phyloP scores from a whole-genome alignment of 2,329 filamentous ascomycete species.

The Echinosphaeria canescens region DNA sequence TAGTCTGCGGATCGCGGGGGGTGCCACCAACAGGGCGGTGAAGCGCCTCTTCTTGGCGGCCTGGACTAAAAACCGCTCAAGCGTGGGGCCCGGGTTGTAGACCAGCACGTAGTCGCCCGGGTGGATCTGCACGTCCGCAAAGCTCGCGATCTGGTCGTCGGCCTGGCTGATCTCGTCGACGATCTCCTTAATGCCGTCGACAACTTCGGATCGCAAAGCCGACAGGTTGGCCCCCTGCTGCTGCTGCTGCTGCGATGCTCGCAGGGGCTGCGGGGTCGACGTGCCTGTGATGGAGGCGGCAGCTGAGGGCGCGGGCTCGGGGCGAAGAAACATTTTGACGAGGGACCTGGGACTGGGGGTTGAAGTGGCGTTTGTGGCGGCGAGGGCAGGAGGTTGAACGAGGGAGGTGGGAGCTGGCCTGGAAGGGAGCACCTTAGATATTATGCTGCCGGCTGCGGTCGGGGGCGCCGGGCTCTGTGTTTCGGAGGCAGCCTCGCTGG shows the following conservation, averaged over 20 bases:
- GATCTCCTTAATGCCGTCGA: constrained; percentile 87
- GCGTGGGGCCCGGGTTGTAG: constrained; percentile 65
- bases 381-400: constrained; percentile 35
- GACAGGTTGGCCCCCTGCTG: constrained; percentile 24
- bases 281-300: constrained; percentile 12
- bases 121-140: constrained; percentile 81
- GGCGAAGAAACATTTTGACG: constrained; percentile 70
- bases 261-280: constrained; percentile 11
- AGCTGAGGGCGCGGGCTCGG: constrained; percentile 22
- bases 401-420: constrained; percentile 8
- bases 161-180: constrained; percentile 87
- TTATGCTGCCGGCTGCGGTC: no score
- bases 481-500: constrained; percentile 37
- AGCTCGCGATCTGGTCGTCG: constrained; percentile 78
- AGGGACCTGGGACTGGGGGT: constrained; percentile 54
- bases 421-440: background rate
- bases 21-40: constrained; percentile 47
- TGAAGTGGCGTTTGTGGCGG: constrained; percentile 33
- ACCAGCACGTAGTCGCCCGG: constrained; percentile 84
- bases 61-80: constrained; percentile 74
- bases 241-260: constrained; percentile 3
- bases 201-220: constrained; percentile 72
- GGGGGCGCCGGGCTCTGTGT: constrained; percentile 6
- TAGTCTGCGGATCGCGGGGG: no score
- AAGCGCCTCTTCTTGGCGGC: constrained; percentile 82